Base-by-base conservation (phyloP, 2,329 filamentous ascomycete genomes). In the Tolypocladium amazonense region DNA sequence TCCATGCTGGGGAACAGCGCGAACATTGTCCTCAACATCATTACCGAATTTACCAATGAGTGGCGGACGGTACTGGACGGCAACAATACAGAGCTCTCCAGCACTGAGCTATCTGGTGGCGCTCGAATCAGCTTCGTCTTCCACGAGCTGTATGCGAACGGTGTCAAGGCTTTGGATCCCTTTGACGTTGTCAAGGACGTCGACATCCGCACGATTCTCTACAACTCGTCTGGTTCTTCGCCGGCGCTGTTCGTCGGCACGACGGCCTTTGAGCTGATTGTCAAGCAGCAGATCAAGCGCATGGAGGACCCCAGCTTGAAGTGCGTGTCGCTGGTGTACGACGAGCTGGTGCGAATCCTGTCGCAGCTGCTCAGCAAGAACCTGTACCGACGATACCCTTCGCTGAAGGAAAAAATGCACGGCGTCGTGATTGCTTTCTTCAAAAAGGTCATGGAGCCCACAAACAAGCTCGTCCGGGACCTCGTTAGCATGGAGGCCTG, bases 111-210 rank as follows among this genome's bases (percentile, higher is more conserved):
- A 62, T 97, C 94, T 7, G 94, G 94, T 64, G 94, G 94, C 79
- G 94, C 94, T 58, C 89, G 94, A 84, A 99, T 99, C 73, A 96
- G 92, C 72, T 99, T 99, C 71, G 94, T 99, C 54, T 99, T 97
- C 83, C 94, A 99, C 76, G 94, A 99, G 75, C 82, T 99, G 20
- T 99, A 99, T 77, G 88, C 92, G 60, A 97, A 97, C 73, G 94
- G 94, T 77, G 84, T 99, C 72, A 97, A 97, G 81, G 92, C 94
- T 1, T 88, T 99, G 52, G 95, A 99, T 74, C 94, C 94, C 41
- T 99, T 99, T 73, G 94, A 99, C 69, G 84, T 92, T 65, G 92
- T 97, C 74, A 99, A 97, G 79, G 94, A 99, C 73, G 87, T 93
- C 62, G 94, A 99, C 71, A 99, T 99, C 68, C 88, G 95, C 67